A percentile compares a stretch with the other conserved stretches of the same genome.
These are phyloP conservation scores for Paraglomus brasilianum DNA, from an alignment of 192 early-diverging fungal genomes.

Conservation along the genomic window DNA sequence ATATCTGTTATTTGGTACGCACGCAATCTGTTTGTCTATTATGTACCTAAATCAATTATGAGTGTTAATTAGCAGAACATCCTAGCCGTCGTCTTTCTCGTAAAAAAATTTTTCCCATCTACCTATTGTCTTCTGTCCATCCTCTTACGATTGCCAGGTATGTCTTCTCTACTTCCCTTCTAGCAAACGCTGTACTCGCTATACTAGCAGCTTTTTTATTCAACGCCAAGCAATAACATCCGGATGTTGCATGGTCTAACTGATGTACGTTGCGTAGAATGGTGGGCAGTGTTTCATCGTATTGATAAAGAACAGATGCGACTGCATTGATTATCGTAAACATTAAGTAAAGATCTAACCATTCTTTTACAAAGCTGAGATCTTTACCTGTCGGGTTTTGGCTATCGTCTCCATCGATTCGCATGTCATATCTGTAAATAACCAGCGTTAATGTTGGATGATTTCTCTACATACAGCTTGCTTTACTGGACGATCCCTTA, in stretches of 20 bases:
- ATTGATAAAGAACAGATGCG: slow-evolving; percentile 28
- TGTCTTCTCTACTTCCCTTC: slow-evolving; percentile 35
- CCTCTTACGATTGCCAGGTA: slow-evolving; percentile 42
- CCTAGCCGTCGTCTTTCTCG: not conserved
- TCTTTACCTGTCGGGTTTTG: slow-evolving; percentile 8
- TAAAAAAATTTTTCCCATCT: not conserved
- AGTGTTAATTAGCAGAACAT: not conserved
- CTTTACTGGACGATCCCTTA: slow-evolving; percentile 7
- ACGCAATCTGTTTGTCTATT: slow-evolving; percentile 37
- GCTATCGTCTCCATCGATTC: slow-evolving; percentile 22
- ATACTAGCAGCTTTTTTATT: slow-evolving; percentile 34
- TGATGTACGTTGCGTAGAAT: slow-evolving; percentile 42
- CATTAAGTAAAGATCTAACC: not conserved
- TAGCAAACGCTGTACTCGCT: slow-evolving; percentile 34
- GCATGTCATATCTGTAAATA: slow-evolving; percentile 12
- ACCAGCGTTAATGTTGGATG: not conserved
- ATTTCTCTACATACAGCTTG: no score
- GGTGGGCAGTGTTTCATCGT: slow-evolving; percentile 31
- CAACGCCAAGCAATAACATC: slow-evolving; percentile 39
- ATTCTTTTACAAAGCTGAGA: not conserved
- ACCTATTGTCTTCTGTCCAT: slow-evolving; percentile 36
- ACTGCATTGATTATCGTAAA: slow-evolving; percentile 12
- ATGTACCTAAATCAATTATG: slow-evolving; percentile 28
- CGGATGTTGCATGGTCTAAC: slow-evolving; percentile 45
- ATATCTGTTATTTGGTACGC: slow-evolving; percentile 38